Conservation (phyloP, 768 basidiomycete genomes). For the Myochromella boudieri region DNA sequence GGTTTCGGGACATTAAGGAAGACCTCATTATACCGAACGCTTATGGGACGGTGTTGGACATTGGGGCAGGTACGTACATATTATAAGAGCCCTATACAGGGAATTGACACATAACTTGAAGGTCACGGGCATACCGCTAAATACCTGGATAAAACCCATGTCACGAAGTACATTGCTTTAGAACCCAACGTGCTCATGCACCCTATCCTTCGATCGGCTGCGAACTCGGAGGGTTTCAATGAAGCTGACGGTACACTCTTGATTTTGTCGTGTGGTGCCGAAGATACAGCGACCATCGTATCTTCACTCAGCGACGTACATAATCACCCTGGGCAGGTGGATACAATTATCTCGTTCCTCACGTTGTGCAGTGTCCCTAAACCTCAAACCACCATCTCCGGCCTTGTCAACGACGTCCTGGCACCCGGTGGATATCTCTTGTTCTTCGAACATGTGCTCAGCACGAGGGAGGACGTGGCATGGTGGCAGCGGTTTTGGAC, state of each 20-base stretch:
- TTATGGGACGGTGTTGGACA: constrained; percentile 60
- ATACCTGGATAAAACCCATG: constrained; percentile 54
- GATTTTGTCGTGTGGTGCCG: constrained; percentile 64
- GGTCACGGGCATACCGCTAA: constrained; percentile 63
- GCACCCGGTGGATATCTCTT: constrained; percentile 65
- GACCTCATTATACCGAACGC: constrained; percentile 54
- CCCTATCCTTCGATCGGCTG: constrained; percentile 46
- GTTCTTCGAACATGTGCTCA: constrained; percentile 72
- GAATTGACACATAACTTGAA: too few relatives aligned
- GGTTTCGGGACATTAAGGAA: constrained; percentile 38
- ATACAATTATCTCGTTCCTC: constrained; percentile 66
- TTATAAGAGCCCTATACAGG: too few relatives aligned
- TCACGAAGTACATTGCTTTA: constrained; percentile 70
- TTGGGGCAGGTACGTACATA: too few relatives aligned
- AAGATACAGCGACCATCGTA: constrained; percentile 51
- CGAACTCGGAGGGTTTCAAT: constrained; percentile 48
- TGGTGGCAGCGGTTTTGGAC: constrained; percentile 79
- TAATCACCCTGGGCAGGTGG: constrained; percentile 36
- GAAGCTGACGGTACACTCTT: constrained; percentile 42
- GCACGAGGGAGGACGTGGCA: constrained; percentile 48
- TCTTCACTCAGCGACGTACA: constrained; percentile 27
- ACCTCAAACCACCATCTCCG: constrained; percentile 46
- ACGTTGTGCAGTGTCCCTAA: constrained; percentile 65
- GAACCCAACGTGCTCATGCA: constrained; percentile 75
- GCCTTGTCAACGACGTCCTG: constrained; percentile 51